A percentile compares a stretch with the other conserved stretches of the same genome.
Evolutionary conservation across 2,329 filamentous ascomycete genomes (phyloP).

Genomic region (Diaporthe australafricana): DNA sequence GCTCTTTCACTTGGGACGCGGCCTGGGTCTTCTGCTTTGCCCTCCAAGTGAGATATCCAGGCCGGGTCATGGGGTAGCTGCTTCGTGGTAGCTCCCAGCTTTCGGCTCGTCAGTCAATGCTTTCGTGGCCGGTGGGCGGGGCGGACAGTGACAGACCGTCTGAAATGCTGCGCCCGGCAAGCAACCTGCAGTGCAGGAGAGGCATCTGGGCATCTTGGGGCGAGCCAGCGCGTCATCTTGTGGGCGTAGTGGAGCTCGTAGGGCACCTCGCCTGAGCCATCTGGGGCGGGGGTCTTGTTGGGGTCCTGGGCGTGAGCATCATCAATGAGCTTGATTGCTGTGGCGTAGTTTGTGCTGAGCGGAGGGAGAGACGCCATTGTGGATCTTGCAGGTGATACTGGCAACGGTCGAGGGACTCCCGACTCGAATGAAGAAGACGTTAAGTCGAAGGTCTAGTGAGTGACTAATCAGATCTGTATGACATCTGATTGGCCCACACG

Average conservation of each 20-base stretch:
- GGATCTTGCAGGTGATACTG: not conserved
- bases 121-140: conserved; percentile 4
- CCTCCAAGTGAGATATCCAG: conserved; percentile 86
- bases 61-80: conserved; percentile 78
- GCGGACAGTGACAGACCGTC: conserved; percentile 58
- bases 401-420: too few species aligned
- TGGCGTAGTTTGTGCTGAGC: conserved; percentile 55
- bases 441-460: not conserved
- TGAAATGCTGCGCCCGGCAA: conserved; percentile 86
- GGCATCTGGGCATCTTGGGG: conserved; percentile 68
- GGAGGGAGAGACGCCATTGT: conserved; percentile 44
- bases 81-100: conserved; percentile 84
- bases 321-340: conserved; percentile 77
- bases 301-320: conserved; percentile 77
- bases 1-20: conserved; percentile 64
- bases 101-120: conserved; percentile 1
- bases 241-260: conserved; percentile 87
- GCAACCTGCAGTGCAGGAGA: conserved; percentile 78
- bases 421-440: too few species aligned
- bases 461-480: conserved; percentile 28
- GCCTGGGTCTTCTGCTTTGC: conserved; percentile 77
- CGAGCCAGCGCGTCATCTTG: conserved; percentile 82
- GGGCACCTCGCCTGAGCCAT: conserved; percentile 60
- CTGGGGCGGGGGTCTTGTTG: conserved; percentile 59
- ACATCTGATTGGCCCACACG: conserved; percentile 26